Base-by-base conservation (phyloP, 768 basidiomycete species). In the Tulasnella sp. region DNA sequence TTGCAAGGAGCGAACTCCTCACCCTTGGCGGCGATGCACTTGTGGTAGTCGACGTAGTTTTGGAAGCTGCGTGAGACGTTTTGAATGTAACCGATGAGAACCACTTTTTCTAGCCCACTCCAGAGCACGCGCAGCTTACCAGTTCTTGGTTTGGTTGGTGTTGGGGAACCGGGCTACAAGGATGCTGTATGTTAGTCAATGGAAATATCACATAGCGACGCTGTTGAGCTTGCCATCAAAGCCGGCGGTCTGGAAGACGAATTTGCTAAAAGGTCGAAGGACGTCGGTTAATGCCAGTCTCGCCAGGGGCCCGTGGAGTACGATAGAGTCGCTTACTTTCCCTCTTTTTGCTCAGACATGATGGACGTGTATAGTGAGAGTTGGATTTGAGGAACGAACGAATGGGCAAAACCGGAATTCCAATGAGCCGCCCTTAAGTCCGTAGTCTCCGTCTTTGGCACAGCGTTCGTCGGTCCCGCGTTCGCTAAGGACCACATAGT, bases 1-100 rank as follows among this genome's bases (percentile, higher is more conserved):
- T 95, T 95, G 91, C 97, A 99, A 1, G 97, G 96, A n/a, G 91
- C 90, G 83, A 91, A 99, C 77, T 98, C 97, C 80, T 99, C 97
- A 80, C 97, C 97, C 86, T 97, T 99, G 80, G 96, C 96, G 80
- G 92, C 84, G 80, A 98, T 85, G 84, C 97, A 99, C 84, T 97
- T 97, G 90, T 96, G 95, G 88, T 97, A 98, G 85, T 99, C 97
- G 78, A 93, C 92, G 84, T 96, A 99, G 86, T 97, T 96, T 86
- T 97, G 94, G 89, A 90, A 93, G 85, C 92, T 93, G 79, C 15
- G 58, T 37, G 58, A 31, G 58, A 64, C 58, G 58, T 64, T 64
- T 64, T 2, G 12, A 14, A 17, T 3, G 38, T n/a, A 52, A 8
- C 12, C 45, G 45, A 37, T 74, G 42, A 64, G 29, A 37, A 74